Percentiles rank a stretch among this genome's conserved stretches.
Evolutionary conservation across 108 stramenopile genomes (phyloP).

Genomic region (Fistulifera pelliculosa): DNA sequence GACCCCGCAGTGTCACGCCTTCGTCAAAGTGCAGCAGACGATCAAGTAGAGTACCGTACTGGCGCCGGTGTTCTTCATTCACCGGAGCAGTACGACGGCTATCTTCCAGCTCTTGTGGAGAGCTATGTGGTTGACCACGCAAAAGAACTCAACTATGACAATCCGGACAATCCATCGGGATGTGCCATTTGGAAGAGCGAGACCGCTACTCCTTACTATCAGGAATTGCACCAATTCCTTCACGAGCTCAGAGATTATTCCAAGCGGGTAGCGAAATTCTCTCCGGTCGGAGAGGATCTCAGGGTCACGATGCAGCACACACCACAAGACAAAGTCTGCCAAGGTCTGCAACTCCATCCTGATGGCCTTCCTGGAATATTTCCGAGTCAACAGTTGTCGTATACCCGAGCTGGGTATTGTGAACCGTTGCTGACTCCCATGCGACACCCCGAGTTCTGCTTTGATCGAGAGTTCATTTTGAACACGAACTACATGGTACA

Average conservation of each 20-base stretch:
- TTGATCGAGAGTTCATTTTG: conserved; percentile 6
- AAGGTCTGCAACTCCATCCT: conserved; percentile 9
- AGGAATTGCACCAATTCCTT: conserved; percentile 8
- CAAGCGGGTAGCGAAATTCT: conserved; percentile 6
- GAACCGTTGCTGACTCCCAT: conserved; percentile 38
- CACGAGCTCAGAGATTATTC: conserved; percentile 11
- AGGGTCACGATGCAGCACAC: background rate
- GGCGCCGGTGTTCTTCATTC: no score
- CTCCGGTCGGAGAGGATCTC: background rate
- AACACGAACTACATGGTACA: conserved; percentile 51
- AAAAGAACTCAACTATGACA: background rate
- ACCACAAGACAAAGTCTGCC: conserved; percentile 6
- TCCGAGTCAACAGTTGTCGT: conserved; percentile 15
- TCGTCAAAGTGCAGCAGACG: no score
- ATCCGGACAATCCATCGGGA: conserved; percentile 5
- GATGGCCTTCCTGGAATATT: conserved; percentile 19
- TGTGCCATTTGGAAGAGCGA: conserved; percentile 9
- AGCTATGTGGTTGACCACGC: background rate
- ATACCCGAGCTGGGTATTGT: conserved; percentile 13
- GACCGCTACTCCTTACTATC: conserved; percentile 2
- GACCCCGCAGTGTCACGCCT: no score
- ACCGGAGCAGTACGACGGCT: background rate
- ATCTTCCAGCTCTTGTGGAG: background rate
- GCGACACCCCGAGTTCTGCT: conserved; percentile 25
- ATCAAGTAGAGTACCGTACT: no score